Evolutionary conservation across 306 rosid genomes (phyloP), one percentile per base, ranked within the genome.

Genomic region (Cercis canadensis): DNA sequence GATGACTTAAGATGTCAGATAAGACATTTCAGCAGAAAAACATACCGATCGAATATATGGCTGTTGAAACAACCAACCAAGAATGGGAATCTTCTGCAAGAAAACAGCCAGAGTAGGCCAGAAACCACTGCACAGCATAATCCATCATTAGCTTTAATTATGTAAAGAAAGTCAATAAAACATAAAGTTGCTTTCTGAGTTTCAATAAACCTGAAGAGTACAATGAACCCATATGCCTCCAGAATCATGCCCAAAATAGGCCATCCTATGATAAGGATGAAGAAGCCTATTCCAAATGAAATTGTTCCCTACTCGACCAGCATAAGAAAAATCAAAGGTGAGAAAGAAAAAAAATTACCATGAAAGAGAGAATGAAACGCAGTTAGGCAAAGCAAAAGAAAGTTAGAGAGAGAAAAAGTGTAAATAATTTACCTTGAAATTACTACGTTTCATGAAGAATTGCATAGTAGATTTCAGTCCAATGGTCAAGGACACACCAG

Each of bases 51-150:
- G 85, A 58, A 91, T 21, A 74, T 67, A 91, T 59, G 97, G 99
- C 55, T 87, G 97, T 84, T 95, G 96, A 74, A 91, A 17, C 73
- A 95, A 52, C 97, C 97, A 95, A 65, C 99, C 99, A 46, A 95
- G 92, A 75, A 91, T 65, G 19, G 97, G 99, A 76, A 91, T 83
- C 92, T 81, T 95, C 92, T 89, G 99, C 66, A 91, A 5, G 84
- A 95, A 95, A 54, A 95, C 96, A 54, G 96, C 83, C 64, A 95
- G 65, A n/a, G 99, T 95, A 57, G 99, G 99, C 99, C 99, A 95
- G 89, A 95, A 95, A 77, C 99, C 99, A 57, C 97, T 95, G 92
- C 85, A 81, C 33, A 69, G 57, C 45, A 81, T 54, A 71, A 46
- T 65, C 54, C 58, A 86, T 72, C 56, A 85, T 81, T 75, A 82